Evolutionary conservation across 495 filamentous ascomycete genomes (phyloP), one percentile per base, ranked within the genome.

Genomic region (Evansstolkia leycettana): DNA sequence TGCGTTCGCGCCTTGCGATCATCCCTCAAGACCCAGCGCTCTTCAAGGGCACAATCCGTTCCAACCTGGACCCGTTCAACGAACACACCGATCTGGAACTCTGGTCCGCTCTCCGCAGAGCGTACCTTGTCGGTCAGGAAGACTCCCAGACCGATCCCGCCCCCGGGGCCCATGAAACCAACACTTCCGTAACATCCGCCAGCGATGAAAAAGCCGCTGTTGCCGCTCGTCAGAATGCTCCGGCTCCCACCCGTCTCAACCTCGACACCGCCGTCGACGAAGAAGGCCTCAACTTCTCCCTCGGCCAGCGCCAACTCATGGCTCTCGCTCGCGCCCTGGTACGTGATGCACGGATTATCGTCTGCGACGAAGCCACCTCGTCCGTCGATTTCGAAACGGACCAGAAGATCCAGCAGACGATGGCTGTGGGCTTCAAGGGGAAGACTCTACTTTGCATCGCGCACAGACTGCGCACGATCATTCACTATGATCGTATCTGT

Each of bases 271-370:
- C 72, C 6, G 85, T 95, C n/a, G 86, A 93, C 40, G 88, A 94
- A 47, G 89, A 94, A 62, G 89, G 89, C 0, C 63, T 90, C 26
- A 98, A 95, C 58, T 98, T 92, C 65, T 90, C 83, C 1, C 76
- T 95, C n/a, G 89, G 90, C 1, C 89, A 98, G 60, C 76, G 89
- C 2, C 89, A 98, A 49, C 75, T 95, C 10, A 92, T 98, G 82
- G 89, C 90, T 2, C 68, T 98, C 1, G 89, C 89, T 1, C 76
- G 89, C 0, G 89, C 89, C 0, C 72, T 95, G 2, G 88, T 95
- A 0, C 74, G 90, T 19, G 73, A 80, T 18, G 79, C 78, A 0
- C 82, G 82, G 45, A 94, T 95, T 58, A 94, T 95, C 46, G 78
- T 98, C 32, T 94, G 86, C 57, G 89, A 98, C 62, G 90, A 95